A percentile compares a stretch with the other conserved stretches of the same genome.
Conservation (phyloP, 805 yeast species). For the Candida insectalens region DNA sequence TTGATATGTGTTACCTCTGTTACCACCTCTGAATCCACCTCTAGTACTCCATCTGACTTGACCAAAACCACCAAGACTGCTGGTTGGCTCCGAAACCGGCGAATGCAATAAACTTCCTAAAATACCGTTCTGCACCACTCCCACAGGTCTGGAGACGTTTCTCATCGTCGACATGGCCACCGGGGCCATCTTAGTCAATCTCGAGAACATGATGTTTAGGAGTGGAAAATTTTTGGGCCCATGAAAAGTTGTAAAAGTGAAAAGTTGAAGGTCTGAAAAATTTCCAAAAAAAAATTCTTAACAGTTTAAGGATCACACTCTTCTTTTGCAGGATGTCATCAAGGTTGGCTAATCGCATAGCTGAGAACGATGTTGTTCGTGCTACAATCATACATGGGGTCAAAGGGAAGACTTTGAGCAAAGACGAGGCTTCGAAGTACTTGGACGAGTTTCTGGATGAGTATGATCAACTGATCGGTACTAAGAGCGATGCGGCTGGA, state of each 20-base stretch:
- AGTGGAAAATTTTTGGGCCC: no score
- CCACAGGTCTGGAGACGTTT: not conserved
- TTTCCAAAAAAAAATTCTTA: not conserved
- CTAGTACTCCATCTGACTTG: constrained; percentile 10
- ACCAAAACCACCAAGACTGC: not conserved
- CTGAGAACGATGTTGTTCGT: constrained; percentile 35
- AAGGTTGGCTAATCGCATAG: constrained; percentile 23
- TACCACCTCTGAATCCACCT: constrained; percentile 53
- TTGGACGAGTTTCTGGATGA: constrained; percentile 18
- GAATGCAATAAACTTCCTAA: constrained; percentile 1
- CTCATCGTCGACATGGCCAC: not conserved
- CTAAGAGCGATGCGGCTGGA: not conserved
- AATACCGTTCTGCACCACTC: constrained; percentile 2
- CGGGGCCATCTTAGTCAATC: no score
- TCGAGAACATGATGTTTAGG: no score
- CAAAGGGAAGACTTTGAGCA: constrained; percentile 8
- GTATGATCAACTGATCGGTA: constrained; percentile 10
- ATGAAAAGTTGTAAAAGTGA: no score
- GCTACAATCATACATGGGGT: constrained; percentile 33
- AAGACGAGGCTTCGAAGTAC: constrained; percentile 15
- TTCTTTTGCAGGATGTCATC: not conserved
- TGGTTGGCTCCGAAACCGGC: not conserved
- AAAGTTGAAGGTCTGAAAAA: not conserved
- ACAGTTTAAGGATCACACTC: not conserved
- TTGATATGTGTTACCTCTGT: constrained; percentile 88